Percentiles rank a stretch among this genome's conserved stretches.
Conservation (phyloP, 208 protist species). For the Leishmania gerbilli region DNA sequence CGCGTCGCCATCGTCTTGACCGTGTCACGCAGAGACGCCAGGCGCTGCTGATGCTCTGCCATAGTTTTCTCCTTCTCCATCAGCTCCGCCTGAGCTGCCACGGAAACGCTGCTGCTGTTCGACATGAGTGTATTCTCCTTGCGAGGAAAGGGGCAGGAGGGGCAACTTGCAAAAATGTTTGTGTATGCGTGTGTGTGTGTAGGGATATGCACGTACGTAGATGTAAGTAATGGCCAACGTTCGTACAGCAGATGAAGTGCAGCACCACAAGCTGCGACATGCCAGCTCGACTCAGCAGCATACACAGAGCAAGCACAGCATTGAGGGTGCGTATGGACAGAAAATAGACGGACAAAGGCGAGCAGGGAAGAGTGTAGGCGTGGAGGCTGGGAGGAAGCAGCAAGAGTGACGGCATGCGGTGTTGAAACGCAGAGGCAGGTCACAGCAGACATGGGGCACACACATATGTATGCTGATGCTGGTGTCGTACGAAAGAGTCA, state of each 20-base stretch:
- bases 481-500: neutral
- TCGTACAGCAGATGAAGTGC: neutral
- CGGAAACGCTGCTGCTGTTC: slow-evolving; percentile 45
- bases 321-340: neutral
- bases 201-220: neutral
- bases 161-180: neutral
- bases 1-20: slow-evolving; percentile 85
- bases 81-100: slow-evolving; percentile 79
- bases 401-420: neutral
- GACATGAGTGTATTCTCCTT: slow-evolving; percentile 27
- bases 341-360: neutral
- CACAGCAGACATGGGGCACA: neutral
- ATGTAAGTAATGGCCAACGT: neutral
- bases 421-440: neutral
- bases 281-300: neutral
- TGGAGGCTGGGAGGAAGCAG: neutral
- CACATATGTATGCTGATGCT: too few relatives aligned
- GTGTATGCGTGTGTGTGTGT: neutral
- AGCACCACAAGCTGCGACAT: neutral
- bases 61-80: slow-evolving; percentile 91
- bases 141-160: neutral
- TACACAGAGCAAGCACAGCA: neutral
- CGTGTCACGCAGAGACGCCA: slow-evolving; percentile 70
- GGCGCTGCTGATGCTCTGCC: slow-evolving; percentile 83
- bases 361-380: slow-evolving; percentile 7